Evolutionary conservation across 2,329 filamentous ascomycete genomes (phyloP).

Genomic region (Leptographium procerum): DNA sequence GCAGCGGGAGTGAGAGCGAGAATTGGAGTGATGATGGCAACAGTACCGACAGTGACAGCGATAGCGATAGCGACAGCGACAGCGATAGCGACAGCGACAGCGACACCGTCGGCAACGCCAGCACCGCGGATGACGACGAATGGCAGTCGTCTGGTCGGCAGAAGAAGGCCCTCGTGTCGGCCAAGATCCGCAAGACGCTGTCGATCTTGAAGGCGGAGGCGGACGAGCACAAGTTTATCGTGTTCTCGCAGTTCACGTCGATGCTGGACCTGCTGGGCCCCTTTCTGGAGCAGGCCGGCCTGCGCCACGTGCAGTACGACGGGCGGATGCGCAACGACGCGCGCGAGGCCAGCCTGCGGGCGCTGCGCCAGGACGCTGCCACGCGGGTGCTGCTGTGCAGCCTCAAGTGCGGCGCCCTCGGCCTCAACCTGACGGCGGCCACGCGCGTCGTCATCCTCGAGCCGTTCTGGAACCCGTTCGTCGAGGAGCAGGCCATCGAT

Average conservation of each 20-base stretch:
- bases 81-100: not conserved
- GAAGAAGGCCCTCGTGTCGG: conserved; percentile 50
- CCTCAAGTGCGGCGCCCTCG: conserved; percentile 84
- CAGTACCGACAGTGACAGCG: conserved; percentile 11
- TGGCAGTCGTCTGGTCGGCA: too few relatives aligned
- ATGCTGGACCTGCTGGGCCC: conserved; percentile 97
- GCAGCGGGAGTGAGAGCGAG: not conserved
- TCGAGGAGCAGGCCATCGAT: conserved; percentile 98
- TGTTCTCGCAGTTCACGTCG: conserved; percentile 96
- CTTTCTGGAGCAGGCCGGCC: conserved; percentile 63
- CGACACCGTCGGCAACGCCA: not conserved
- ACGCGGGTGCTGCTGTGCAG: conserved; percentile 84
- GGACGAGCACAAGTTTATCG: conserved; percentile 84
- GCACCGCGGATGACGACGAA: too few relatives aligned
- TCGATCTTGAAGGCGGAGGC: conserved; percentile 70
- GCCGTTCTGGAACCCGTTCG: conserved; percentile 98
- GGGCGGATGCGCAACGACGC: conserved; percentile 89
- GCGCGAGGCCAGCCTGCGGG: conserved; percentile 74
- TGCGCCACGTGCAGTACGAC: conserved; percentile 83
- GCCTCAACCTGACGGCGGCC: conserved; percentile 88
- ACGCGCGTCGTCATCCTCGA: conserved; percentile 90
- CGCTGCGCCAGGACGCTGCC: conserved; percentile 60
- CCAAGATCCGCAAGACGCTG: conserved; percentile 83
- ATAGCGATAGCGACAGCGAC: not conserved
- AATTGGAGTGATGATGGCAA: not conserved